Evolutionary conservation across 148 eudicot species (phyloP), one percentile per base, ranked within the genome.

Genomic region (Dianthus caryophyllus): DNA sequence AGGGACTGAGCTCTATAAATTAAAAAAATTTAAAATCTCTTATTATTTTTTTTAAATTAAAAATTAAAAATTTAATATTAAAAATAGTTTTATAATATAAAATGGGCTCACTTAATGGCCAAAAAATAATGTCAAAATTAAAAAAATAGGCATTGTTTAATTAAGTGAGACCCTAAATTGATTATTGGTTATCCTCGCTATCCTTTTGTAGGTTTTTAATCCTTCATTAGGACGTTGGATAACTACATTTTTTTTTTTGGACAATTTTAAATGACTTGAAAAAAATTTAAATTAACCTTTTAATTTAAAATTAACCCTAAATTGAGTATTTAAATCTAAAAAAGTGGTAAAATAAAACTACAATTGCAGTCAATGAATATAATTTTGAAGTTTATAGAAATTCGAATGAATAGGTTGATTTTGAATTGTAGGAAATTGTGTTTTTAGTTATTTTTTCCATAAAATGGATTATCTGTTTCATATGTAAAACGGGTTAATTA

Each of bases 181-280:
- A 49, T 5, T 36, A 29, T 59, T 17, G 64, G 84, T 80, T 84
- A 74, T 85, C 66, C 88, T 84, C 85, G 85, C 88, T 84, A 84
- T 84, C 88, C 88, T 22, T 33, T 57, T 84, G 82, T 47, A 15
- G 17, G 61, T 29, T 53, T 13, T 54, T 53, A 6, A 49, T 84
- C 78, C 25, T 73, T 25, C 82, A 77, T 70, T 65, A 68, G 85
- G 88, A 84, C 85, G 88, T 82, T 82, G 84, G 88, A 83, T 61
- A 74, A 82, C 85, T 64, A 81, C 51, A 81, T 63, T 74, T 21
- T 12, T 13, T 4, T 13, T 25, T 9, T 33, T 33, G 3, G 7
- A 33, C 38, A 33, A 33, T 33, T 33, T 33, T 33, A 33, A 33
- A 33, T 33, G 38, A 33, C 3, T 33, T 33, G 38, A n/a, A n/a